Conservation (phyloP, 2,329 filamentous ascomycete genomes). For the Chrysoporthe deuterocubensis region DNA sequence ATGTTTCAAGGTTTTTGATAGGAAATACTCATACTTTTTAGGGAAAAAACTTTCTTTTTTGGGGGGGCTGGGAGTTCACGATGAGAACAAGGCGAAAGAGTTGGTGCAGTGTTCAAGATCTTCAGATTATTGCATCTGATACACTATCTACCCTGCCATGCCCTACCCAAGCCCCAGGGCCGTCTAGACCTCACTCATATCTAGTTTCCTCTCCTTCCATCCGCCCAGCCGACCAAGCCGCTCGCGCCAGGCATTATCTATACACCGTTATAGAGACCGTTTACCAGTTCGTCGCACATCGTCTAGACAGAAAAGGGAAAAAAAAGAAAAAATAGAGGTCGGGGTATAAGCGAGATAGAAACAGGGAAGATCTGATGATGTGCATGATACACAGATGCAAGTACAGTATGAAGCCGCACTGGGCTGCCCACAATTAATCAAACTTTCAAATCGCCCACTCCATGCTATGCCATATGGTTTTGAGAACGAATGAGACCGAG, state of each 20-base stretch:
- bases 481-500: too few relatives aligned
- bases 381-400: conserved; percentile 4
- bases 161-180: not conserved
- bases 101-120: too few relatives aligned
- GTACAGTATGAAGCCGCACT: not conserved
- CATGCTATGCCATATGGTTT: not conserved
- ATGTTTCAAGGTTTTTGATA: too few relatives aligned
- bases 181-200: not conserved
- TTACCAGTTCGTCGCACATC: not conserved
- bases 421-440: not conserved
- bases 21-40: too few relatives aligned
- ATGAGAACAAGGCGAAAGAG: too few relatives aligned
- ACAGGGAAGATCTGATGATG: not conserved
- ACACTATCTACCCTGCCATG: too few relatives aligned
- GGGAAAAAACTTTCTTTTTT: too few relatives aligned
- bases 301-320: not conserved
- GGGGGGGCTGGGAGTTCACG: too few relatives aligned
- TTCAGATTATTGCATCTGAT: too few relatives aligned
- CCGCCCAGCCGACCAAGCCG: not conserved
- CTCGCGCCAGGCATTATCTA: not conserved
- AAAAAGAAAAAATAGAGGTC: not conserved
- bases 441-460: not conserved
- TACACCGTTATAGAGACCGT: not conserved
- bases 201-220: not conserved
- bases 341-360: not conserved